Conservation (phyloP, 1,139 yeast species). For the Scheffersomyces titani region DNA sequence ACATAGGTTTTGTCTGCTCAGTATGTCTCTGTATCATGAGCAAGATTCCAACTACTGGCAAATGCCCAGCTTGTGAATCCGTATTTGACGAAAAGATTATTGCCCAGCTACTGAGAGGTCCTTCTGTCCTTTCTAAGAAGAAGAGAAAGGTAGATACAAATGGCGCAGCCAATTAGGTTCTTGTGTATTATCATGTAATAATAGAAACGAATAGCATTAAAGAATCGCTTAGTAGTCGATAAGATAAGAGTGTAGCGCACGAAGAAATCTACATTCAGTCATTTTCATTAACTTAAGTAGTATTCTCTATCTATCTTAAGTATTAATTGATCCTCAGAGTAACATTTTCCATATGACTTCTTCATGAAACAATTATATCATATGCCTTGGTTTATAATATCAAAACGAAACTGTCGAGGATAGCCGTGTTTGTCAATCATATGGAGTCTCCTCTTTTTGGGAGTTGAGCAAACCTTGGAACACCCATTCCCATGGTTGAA, state of each 20-base stretch:
- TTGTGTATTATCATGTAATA: not conserved
- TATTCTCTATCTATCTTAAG: no score
- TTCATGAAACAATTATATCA: not conserved
- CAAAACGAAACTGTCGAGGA: slow-evolving; percentile 44
- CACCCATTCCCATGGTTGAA: slow-evolving; percentile 34
- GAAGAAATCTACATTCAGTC: no score
- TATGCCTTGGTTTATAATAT: slow-evolving; percentile 29
- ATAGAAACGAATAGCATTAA: not conserved
- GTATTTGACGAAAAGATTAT: slow-evolving; percentile 53
- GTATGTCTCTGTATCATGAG: slow-evolving; percentile 84
- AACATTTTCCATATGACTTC: not conserved
- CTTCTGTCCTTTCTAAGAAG: slow-evolving; percentile 47
- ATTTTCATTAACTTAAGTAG: no score
- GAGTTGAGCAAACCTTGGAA: slow-evolving; percentile 28
- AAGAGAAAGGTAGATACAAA: slow-evolving; percentile 28
- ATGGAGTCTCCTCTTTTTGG: slow-evolving; percentile 44
- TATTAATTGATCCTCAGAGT: not conserved
- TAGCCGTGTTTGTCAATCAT: slow-evolving; percentile 51
- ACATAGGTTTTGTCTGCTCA: slow-evolving; percentile 92
- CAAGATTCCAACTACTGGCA: slow-evolving; percentile 61
- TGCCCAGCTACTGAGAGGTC: slow-evolving; percentile 47
- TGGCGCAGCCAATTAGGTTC: not conserved
- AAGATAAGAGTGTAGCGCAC: no score
- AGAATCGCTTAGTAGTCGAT: not conserved
- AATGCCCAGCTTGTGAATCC: slow-evolving; percentile 55